A percentile compares a stretch with the other conserved stretches of the same genome.
Conservation (phyloP, 2,329 filamentous ascomycete species). For the Fusarium poae region DNA sequence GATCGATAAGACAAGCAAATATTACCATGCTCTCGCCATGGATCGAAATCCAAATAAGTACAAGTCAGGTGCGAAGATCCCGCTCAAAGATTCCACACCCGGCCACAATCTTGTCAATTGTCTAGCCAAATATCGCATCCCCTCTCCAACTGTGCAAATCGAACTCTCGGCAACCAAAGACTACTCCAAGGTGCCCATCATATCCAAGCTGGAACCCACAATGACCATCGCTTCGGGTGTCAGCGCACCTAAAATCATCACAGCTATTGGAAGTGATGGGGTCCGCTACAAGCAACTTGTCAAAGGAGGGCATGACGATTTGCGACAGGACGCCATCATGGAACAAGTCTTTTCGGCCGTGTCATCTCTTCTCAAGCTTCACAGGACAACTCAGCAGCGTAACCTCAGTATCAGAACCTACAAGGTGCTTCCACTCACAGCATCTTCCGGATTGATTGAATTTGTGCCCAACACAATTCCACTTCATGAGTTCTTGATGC, state of each 20-base stretch:
- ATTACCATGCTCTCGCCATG: slow-evolving; percentile 73
- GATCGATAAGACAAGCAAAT: slow-evolving; percentile 79
- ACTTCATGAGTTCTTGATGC: slow-evolving; percentile 90
- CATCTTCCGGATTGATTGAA: slow-evolving; percentile 91
- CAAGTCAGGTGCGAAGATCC: slow-evolving; percentile 75
- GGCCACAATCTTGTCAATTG: slow-evolving; percentile 73
- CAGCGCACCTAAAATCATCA: slow-evolving; percentile 94
- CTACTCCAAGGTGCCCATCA: slow-evolving; percentile 82
- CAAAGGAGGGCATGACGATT: slow-evolving; percentile 95
- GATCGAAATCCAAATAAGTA: slow-evolving; percentile 74
- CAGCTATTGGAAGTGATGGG: slow-evolving; percentile 82
- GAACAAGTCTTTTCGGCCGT: slow-evolving; percentile 99
- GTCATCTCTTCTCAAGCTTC: slow-evolving; percentile 86
- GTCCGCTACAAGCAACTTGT: slow-evolving; percentile 88
- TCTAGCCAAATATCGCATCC: slow-evolving; percentile 76
- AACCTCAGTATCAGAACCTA: slow-evolving; percentile 94
- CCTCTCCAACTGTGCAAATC: slow-evolving; percentile 90
- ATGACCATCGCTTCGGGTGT: slow-evolving; percentile 91
- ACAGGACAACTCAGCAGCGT: slow-evolving; percentile 87
- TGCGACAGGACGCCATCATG: slow-evolving; percentile 98
- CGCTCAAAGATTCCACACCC: slow-evolving; percentile 72
- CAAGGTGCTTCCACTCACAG: slow-evolving; percentile 91
- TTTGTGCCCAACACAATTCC: slow-evolving; percentile 96
- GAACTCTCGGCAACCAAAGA: slow-evolving; percentile 78
- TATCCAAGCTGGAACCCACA: slow-evolving; percentile 76